Evolutionary conservation across 345 rosid species (phyloP), one percentile per base, ranked within the genome.

Genomic region (Brassica napus): DNA sequence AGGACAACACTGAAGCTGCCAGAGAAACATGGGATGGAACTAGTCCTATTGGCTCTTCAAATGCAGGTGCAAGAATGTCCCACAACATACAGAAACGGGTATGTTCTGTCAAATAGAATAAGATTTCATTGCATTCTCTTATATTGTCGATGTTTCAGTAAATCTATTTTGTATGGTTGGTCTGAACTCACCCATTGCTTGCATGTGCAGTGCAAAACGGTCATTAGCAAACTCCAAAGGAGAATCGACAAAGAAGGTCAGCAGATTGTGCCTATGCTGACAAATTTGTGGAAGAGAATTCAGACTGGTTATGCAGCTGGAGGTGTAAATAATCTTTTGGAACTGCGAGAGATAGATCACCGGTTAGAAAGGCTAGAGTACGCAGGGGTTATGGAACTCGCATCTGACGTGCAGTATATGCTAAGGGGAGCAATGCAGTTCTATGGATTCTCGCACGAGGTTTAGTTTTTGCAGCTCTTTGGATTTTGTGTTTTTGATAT

Each of bases 221-320:
- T 92, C 58, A 77, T 91, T 23, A 85, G 88, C 91, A 96, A 96
- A 91, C 91, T 96, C 55, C 97, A 91, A 77, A 89, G 93, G 84
- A 90, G 92, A 82, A 85, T 96, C 16, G 93, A 85, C 62, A 96
- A 93, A 84, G 98, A 96, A 86, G 99, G 99, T 64, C 94, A 88
- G 81, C 94, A 92, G 68, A 92, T 96, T 81, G 92, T 93, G 63
- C 99, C 99, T 58, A 88, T 93, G 82, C 84, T 96, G 79, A 88
- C 97, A 6, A 88, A 87, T 82, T 81, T 96, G 74, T 96, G 99
- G 99, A 96, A 86, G 84, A 88, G 87, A 86, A 89, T 87, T 68
- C 96, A 87, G 83, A 89, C 80, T 82, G 87, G 89, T 74, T 78
- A 84, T 83, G 78, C 77, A 72, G 85, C 92, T 83, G 90, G 90